Evolutionary conservation across 345 rosid species (phyloP), one percentile per base, ranked within the genome.

Genomic region (Psidium guajava): DNA sequence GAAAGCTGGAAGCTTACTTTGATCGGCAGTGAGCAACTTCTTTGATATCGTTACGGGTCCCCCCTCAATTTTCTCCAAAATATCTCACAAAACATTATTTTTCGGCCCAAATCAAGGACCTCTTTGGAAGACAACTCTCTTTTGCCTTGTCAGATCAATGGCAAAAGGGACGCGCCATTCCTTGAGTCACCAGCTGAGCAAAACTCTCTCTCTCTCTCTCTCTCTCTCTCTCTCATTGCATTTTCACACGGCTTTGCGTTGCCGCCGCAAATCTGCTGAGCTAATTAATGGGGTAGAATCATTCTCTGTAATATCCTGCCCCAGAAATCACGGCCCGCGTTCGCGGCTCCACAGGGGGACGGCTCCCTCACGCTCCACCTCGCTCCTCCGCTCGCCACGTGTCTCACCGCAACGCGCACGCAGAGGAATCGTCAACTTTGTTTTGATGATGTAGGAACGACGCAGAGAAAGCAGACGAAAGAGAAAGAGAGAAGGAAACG

Each of bases 271-370:
- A 64, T 32, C 77, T 32, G 77, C 77, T 5, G 44, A 64, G 77
- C 44, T 64, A 64, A 64, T 64, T 1, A 32, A 32, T 64, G 77
- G 24, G 77, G 74, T 6, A 32, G 44, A 64, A 64, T 16, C 75
- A 64, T 64, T 64, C 75, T 42, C 75, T 27, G 20, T 52, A 14
- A 52, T 52, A 15, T 52, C 18, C 54, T 14, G 6, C 54, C 18
- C 86, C 85, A 87, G 86, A 88, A 83, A 27, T 57, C 89, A 86
- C 51, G 87, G 85, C 93, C 90, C 89, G 90, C 84, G 90, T 85
- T 82, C 92, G 88, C 92, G 83, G 84, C 91, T 82, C 90, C 94
- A 84, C 87, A 15, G 15, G 90, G 90, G 91, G 59, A 59, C 84
- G 89, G 84, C 90, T 69, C 25, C 25, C 42, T 49, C 54, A 22